Percentiles rank a stretch among this genome's conserved stretches.
phyloP scores from a whole-genome alignment of 2,329 filamentous ascomycete species.

The Pseudonectria buxi region DNA sequence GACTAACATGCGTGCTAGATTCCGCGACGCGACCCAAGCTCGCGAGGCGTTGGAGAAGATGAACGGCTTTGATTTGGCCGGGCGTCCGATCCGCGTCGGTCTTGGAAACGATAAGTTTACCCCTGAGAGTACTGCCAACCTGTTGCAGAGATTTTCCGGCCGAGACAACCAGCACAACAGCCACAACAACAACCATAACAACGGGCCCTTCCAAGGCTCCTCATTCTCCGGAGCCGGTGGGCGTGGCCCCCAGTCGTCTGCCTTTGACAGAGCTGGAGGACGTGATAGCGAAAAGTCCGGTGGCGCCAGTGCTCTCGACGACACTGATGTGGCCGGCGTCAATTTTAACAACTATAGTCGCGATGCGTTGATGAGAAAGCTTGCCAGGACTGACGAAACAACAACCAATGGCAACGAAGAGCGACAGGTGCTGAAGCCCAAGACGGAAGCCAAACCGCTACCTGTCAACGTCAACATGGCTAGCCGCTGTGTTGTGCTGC shows the following conservation, averaged over 20 bases:
- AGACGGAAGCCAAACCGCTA: constrained; percentile 69
- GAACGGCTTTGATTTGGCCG: constrained; percentile 98
- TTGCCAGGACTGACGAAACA: constrained; percentile 88
- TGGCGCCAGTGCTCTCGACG: constrained; percentile 89
- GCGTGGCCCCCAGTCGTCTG: constrained; percentile 75
- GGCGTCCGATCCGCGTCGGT: constrained; percentile 94
- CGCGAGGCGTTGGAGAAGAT: constrained; percentile 96
- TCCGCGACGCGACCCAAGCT: constrained; percentile 82
- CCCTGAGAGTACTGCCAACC: constrained; percentile 87
- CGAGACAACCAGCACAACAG: constrained; percentile 24
- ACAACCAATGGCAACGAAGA: constrained; percentile 58
- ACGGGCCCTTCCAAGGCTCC: constrained; percentile 76
- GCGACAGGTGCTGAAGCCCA: constrained; percentile 68
- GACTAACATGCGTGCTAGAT: constrained; percentile 51
- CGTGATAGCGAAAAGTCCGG: constrained; percentile 85
- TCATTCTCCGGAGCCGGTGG: constrained; percentile 86
- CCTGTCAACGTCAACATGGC: constrained; percentile 86
- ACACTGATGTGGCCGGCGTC: constrained; percentile 94
- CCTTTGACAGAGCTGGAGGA: constrained; percentile 85
- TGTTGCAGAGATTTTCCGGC: constrained; percentile 85
- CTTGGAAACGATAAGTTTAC: constrained; percentile 99
- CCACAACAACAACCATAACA: constrained; percentile 30
- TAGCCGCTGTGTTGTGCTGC: constrained; percentile 86
- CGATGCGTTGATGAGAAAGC: constrained; percentile 96
- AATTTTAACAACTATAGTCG: constrained; percentile 99